Percentiles rank a stretch among this genome's conserved stretches.
Evolutionary conservation across 306 rosid genomes (phyloP).

Genomic region (Fragaria ananassa): DNA sequence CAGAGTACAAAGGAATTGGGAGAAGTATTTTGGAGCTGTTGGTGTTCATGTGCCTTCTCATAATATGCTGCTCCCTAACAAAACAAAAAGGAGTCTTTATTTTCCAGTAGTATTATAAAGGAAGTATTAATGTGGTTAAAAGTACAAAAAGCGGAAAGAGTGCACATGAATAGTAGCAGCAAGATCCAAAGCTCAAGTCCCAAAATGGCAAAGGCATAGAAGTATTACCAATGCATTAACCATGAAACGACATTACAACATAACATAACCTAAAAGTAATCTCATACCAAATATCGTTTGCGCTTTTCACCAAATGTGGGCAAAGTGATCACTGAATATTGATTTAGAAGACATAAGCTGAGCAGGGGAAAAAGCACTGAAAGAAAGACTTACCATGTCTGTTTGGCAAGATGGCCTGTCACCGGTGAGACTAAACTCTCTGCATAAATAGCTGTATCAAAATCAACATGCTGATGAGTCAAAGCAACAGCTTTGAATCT

Average conservation of each 20-base stretch:
- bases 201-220: neutral
- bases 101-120: neutral
- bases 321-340: neutral
- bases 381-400: neutral
- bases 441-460: neutral
- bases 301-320: neutral
- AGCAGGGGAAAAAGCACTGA: neutral
- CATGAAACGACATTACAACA: too few species aligned
- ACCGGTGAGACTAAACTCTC: neutral
- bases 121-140: neutral
- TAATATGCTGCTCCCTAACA: neutral
- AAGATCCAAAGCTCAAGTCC: neutral
- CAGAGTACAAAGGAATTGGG: neutral
- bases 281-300: neutral
- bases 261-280: too few species aligned
- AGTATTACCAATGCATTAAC: neutral
- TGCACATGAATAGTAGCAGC: neutral
- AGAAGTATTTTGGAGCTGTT: neutral
- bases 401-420: neutral
- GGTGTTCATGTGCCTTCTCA: neutral
- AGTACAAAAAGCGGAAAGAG: neutral
- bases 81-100: neutral
- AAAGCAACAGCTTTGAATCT: neutral
- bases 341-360: neutral
- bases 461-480: neutral